phyloP scores from a whole-genome alignment of 352 stramenopile species.

The Hyphochytrium catenoides region DNA sequence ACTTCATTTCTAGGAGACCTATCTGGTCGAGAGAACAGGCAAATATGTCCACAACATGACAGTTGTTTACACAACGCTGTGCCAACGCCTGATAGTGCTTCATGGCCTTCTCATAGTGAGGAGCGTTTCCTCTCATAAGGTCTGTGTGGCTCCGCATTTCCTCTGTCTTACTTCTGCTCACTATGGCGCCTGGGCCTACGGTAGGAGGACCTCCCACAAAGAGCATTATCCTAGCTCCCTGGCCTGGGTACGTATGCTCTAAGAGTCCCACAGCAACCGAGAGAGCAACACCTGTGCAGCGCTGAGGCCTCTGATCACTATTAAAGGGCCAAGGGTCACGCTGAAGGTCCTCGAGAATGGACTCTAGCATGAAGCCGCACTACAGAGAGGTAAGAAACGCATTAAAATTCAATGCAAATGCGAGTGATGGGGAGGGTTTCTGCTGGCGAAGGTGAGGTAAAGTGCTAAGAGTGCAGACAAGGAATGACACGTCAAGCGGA shows the following conservation, averaged over 20 bases:
- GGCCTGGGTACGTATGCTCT: constrained; percentile 79
- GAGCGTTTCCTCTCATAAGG: constrained; percentile 77
- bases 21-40: constrained; percentile 91
- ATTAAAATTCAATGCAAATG: too few relatives aligned
- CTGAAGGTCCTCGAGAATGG: constrained; percentile 91
- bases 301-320: constrained; percentile 77
- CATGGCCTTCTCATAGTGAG: constrained; percentile 79
- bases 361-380: constrained; percentile 88
- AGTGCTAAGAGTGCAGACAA: too few relatives aligned
- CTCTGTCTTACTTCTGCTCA: constrained; percentile 81
- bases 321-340: constrained; percentile 92
- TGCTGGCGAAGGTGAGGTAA: too few relatives aligned
- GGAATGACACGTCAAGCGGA: too few relatives aligned
- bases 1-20: constrained; percentile 95
- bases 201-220: constrained; percentile 93
- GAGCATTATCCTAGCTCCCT: constrained; percentile 90
- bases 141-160: constrained; percentile 92
- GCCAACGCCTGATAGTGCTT: constrained; percentile 87
- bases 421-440: too few relatives aligned
- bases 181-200: constrained; percentile 81
- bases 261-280: constrained; percentile 85
- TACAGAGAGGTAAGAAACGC: too few relatives aligned
- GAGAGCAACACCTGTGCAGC: constrained; percentile 88
- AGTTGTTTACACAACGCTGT: constrained; percentile 63
- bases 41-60: constrained; percentile 96